Evolutionary conservation across 768 basidiomycete genomes (phyloP).

Genomic region (Jaapia argillacea): DNA sequence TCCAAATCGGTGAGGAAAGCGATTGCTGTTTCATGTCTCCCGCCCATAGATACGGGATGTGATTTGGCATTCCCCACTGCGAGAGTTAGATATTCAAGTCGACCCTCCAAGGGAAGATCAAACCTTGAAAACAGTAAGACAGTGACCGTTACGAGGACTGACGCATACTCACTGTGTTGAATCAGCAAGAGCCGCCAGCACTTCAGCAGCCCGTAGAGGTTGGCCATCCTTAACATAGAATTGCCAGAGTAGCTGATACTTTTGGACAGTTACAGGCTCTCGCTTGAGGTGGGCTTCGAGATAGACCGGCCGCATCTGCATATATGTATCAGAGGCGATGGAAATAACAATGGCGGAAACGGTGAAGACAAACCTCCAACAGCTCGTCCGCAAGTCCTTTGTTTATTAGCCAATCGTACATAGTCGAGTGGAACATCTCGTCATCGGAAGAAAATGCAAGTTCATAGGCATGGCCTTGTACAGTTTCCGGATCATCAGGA

Average conservation of each 20-base stretch:
- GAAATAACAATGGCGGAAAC: slow-evolving; percentile 1
- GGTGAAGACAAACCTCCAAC: slow-evolving; percentile 59
- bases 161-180: slow-evolving; percentile 56
- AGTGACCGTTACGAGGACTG: background rate
- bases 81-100: slow-evolving; percentile 87
- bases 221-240: slow-evolving; percentile 92
- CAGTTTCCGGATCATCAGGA: slow-evolving; percentile 50
- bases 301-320: slow-evolving; percentile 75
- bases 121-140: slow-evolving; percentile 32
- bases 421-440: slow-evolving; percentile 85
- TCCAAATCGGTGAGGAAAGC: slow-evolving; percentile 91
- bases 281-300: slow-evolving; percentile 82
- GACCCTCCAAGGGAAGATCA: slow-evolving; percentile 54
- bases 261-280: slow-evolving; percentile 71
- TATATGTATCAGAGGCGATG: slow-evolving; percentile 1
- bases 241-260: slow-evolving; percentile 90
- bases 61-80: slow-evolving; percentile 96
- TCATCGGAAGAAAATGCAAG: slow-evolving; percentile 80
- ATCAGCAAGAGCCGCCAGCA: slow-evolving; percentile 76
- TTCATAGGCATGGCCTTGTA: slow-evolving; percentile 79
- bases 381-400: slow-evolving; percentile 79
- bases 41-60: slow-evolving; percentile 69
- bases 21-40: slow-evolving; percentile 82
- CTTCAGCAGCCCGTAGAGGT: slow-evolving; percentile 79
- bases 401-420: slow-evolving; percentile 91